Evolutionary conservation across 2,329 filamentous ascomycete species (phyloP).

Genomic region (Colletotrichum sojae): DNA sequence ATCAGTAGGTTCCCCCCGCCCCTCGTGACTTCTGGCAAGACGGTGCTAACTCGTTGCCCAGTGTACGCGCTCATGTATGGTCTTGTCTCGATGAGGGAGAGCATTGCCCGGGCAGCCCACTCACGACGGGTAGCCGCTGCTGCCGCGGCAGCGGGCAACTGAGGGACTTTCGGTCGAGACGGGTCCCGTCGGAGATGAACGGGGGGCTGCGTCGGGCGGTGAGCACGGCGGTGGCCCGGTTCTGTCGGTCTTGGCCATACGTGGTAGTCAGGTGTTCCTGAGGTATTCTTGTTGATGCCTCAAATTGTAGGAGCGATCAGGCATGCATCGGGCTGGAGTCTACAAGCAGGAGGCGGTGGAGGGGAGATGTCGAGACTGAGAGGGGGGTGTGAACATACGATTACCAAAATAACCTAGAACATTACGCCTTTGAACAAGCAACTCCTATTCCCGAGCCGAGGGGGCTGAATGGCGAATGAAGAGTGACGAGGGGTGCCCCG

Average conservation of each 20-base stretch:
- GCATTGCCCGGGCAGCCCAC: slow-evolving; percentile 43
- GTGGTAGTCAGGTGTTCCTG: slow-evolving; percentile 21
- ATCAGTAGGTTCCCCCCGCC: slow-evolving; percentile 57
- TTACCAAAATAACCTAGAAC: slow-evolving; percentile 38
- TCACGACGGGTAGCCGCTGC: slow-evolving; percentile 37
- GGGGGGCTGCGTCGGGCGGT: slow-evolving; percentile 36
- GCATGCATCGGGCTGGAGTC: slow-evolving; percentile 29
- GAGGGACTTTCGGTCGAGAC: slow-evolving; percentile 41
- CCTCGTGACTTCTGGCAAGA: slow-evolving; percentile 16
- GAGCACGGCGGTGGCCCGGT: slow-evolving; percentile 39
- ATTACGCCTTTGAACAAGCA: slow-evolving; percentile 33
- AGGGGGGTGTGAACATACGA: slow-evolving; percentile 33
- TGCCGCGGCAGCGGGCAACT: slow-evolving; percentile 36
- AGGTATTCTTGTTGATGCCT: slow-evolving; percentile 20
- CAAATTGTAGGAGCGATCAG: slow-evolving; percentile 34
- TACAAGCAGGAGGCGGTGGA: slow-evolving; percentile 33
- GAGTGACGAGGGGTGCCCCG: slow-evolving; percentile 13
- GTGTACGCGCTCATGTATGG: slow-evolving; percentile 66
- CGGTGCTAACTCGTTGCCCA: slow-evolving; percentile 43
- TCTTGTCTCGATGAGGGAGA: slow-evolving; percentile 64
- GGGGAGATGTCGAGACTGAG: slow-evolving; percentile 1
- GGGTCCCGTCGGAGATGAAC: slow-evolving; percentile 40
- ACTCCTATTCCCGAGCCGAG: slow-evolving; percentile 29
- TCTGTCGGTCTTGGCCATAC: slow-evolving; percentile 38
- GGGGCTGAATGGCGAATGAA: slow-evolving; percentile 16